Evolutionary conservation across 345 rosid genomes (phyloP).

Genomic region (Salix exigua): DNA sequence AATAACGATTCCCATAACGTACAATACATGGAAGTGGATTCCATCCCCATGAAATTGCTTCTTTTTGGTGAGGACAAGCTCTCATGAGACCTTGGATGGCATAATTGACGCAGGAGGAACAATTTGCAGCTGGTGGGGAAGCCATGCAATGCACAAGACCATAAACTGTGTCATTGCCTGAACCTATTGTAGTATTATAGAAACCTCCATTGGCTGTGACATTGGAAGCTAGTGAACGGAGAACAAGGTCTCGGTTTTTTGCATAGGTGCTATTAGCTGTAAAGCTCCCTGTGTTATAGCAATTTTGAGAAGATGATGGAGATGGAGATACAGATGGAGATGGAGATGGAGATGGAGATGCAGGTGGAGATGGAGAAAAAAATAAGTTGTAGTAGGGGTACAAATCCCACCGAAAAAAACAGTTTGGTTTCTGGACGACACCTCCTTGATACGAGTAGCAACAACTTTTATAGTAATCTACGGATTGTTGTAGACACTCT

Average conservation of each 20-base stretch:
- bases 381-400: conserved; percentile 11
- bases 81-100: background rate
- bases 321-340: background rate
- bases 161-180: conserved; percentile 15
- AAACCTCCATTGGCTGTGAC: conserved; percentile 19
- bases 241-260: background rate
- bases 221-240: conserved; percentile 20
- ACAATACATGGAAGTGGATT: conserved; percentile 15
- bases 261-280: background rate
- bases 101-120: conserved; percentile 18
- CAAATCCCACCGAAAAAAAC: conserved; percentile 22
- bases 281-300: background rate
- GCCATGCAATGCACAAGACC: conserved; percentile 19
- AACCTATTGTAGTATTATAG: conserved; percentile 21
- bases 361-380: no score
- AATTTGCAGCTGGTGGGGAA: conserved; percentile 4
- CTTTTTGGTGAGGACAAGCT: conserved; percentile 20
- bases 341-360: background rate
- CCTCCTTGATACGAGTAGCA: conserved; percentile 28
- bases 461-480: conserved; percentile 12
- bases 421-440: conserved; percentile 14
- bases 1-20: conserved; percentile 14
- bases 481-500: conserved; percentile 12
- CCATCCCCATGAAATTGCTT: conserved; percentile 20
- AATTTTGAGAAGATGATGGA: background rate